These are phyloP conservation scores for Tolypocladium pustulatum DNA, from an alignment of 2,329 filamentous ascomycete species.

Conservation along the genomic window DNA sequence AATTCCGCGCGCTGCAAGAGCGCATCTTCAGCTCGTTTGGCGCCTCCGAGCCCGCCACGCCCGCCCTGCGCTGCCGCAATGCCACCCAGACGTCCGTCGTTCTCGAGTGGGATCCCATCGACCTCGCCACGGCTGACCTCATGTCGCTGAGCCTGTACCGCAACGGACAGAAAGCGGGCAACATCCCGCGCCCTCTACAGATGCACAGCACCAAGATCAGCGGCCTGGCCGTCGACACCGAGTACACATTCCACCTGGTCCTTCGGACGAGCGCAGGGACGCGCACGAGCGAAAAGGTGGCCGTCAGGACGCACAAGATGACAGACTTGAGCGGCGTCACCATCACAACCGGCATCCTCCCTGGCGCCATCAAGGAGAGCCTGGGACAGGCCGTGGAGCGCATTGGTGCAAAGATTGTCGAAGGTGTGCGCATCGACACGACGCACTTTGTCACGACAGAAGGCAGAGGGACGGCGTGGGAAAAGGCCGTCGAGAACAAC, in stretches of 20 bases:
- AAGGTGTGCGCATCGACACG: slow-evolving; percentile 87
- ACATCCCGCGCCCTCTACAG: slow-evolving; percentile 76
- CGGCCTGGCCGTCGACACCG: slow-evolving; percentile 89
- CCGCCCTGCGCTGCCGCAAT: slow-evolving; percentile 83
- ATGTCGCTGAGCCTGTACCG: slow-evolving; percentile 84
- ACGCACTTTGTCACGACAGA: slow-evolving; percentile 98
- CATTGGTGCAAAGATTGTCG: slow-evolving; percentile 86
- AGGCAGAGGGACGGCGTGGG: slow-evolving; percentile 80
- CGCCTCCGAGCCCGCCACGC: slow-evolving; percentile 62
- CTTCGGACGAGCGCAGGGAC: slow-evolving; percentile 85
- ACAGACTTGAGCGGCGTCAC: slow-evolving; percentile 93
- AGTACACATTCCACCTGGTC: slow-evolving; percentile 90
- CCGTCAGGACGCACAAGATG: slow-evolving; percentile 94
- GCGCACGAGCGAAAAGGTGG: slow-evolving; percentile 70
- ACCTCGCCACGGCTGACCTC: slow-evolving; percentile 84
- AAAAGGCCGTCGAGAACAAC: slow-evolving; percentile 95
- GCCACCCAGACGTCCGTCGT: slow-evolving; percentile 97
- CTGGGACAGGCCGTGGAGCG: slow-evolving; percentile 68
- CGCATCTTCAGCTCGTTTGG: slow-evolving; percentile 84
- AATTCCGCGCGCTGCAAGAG: slow-evolving; percentile 79
- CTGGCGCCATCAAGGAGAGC: slow-evolving; percentile 59
- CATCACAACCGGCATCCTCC: slow-evolving; percentile 81
- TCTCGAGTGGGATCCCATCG: slow-evolving; percentile 93
- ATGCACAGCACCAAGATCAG: slow-evolving; percentile 96
- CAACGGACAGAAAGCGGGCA: slow-evolving; percentile 93